Evolutionary conservation across 2,329 filamentous ascomycete species (phyloP).

Genomic region (Trichoderma citrinoviride): DNA sequence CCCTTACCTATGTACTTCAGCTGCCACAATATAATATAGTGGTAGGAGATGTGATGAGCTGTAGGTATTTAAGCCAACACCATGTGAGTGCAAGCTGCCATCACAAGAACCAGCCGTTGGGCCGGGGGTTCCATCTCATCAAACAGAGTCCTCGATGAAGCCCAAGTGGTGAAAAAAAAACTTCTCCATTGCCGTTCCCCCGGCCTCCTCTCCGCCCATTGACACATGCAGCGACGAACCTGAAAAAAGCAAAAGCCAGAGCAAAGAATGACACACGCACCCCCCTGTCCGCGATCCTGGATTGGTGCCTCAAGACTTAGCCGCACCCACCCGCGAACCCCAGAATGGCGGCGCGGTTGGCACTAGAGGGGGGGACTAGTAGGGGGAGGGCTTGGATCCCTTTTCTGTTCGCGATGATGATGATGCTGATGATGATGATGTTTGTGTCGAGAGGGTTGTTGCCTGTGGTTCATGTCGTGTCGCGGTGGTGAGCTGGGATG

Average conservation of each 20-base stretch:
- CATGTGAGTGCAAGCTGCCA: no score
- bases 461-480: no score
- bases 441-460: no score
- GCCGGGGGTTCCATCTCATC: background rate
- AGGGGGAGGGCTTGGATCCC: background rate
- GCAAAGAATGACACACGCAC: background rate
- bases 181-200: background rate
- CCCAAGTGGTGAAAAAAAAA: background rate
- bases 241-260: background rate
- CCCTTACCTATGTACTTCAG: no score
- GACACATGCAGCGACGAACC: slow-evolving; percentile 15
- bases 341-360: slow-evolving; percentile 17
- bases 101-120: background rate
- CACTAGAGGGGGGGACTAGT: background rate
- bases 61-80: no score
- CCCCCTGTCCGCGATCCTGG: background rate
- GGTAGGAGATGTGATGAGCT: background rate
- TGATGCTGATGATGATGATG: no score
- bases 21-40: no score
- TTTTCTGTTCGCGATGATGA: background rate
- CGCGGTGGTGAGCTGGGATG: background rate
- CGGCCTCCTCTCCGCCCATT: background rate
- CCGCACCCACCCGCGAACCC: slow-evolving; percentile 12
- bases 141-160: no score
- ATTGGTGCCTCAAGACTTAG: background rate